Evolutionary conservation across 148 eudicot species (phyloP).

Genomic region (Nepenthes gracilis): DNA sequence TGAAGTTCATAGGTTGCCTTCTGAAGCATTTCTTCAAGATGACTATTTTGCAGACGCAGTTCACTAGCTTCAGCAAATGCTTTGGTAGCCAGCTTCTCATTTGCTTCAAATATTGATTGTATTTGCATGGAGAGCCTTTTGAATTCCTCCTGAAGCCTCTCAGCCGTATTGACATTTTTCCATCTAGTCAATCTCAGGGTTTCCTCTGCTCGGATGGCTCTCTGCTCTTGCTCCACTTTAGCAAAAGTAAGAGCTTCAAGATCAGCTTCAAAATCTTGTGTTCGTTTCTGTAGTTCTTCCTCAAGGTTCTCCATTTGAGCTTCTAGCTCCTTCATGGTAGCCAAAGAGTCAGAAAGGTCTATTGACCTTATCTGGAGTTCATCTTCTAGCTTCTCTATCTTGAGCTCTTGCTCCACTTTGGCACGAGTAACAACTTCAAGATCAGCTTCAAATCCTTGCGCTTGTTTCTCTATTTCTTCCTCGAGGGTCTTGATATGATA

Average conservation of each 20-base stretch:
- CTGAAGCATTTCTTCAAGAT: conserved; percentile 48
- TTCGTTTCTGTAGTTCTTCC: conserved; percentile 64
- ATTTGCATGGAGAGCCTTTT: conserved; percentile 56
- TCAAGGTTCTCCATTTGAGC: conserved; percentile 40
- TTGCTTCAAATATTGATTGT: conserved; percentile 65
- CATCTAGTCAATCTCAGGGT: conserved; percentile 42
- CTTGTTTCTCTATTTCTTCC: conserved; percentile 67
- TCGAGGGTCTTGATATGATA: conserved; percentile 46
- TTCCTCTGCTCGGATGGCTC: conserved; percentile 84
- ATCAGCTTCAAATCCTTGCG: conserved; percentile 74
- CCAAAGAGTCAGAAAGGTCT: conserved; percentile 34
- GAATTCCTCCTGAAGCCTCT: conserved; percentile 77
- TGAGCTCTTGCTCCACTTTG: conserved; percentile 74
- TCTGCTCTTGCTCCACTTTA: conserved; percentile 79
- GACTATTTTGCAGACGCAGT: conserved; percentile 43
- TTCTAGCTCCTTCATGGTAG: conserved; percentile 51
- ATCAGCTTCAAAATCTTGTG: conserved; percentile 66
- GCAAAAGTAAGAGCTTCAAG: conserved; percentile 46
- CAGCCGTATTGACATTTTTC: conserved; percentile 75
- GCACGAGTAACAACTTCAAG: conserved; percentile 46
- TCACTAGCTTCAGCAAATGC: conserved; percentile 65
- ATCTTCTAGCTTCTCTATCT: conserved; percentile 43
- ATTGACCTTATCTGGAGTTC: conserved; percentile 39
- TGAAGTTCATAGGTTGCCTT: conserved; percentile 46
- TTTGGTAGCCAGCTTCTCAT: conserved; percentile 60